These are phyloP conservation scores for Metarhizium humberi DNA, from an alignment of 2,329 filamentous ascomycete genomes.

Conservation along the genomic window DNA sequence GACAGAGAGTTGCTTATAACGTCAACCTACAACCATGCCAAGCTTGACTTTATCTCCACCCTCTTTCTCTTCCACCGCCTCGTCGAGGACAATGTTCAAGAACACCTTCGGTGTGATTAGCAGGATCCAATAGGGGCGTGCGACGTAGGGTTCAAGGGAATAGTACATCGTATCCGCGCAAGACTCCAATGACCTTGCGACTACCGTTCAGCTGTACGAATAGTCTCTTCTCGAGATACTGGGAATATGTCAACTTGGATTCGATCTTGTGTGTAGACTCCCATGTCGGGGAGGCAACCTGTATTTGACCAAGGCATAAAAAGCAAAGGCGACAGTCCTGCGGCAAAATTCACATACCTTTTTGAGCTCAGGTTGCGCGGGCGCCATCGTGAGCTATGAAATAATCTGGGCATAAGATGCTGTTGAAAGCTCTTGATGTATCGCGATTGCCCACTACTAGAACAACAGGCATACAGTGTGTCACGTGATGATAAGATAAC, in stretches of 20 bases:
- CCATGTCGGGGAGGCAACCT: background rate
- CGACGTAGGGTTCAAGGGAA: background rate
- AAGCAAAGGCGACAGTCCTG: background rate
- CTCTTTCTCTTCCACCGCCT: conserved; percentile 89
- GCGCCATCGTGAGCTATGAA: conserved; percentile 65
- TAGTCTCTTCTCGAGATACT: conserved; percentile 99
- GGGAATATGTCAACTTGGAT: conserved; percentile 16
- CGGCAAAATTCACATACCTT: conserved; percentile 52
- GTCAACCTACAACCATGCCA: conserved; percentile 74
- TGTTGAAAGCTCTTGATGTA: conserved; percentile 13
- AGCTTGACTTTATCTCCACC: conserved; percentile 83
- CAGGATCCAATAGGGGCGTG: background rate
- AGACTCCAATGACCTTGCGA: conserved; percentile 88
- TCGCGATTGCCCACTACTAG: conserved; percentile 11
- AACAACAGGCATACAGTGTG: background rate
- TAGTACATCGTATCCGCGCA: conserved; percentile 88
- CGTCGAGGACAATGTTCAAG: conserved; percentile 94
- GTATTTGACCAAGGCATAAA: background rate
- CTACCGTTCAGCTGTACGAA: conserved; percentile 97
- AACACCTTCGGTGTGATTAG: conserved; percentile 58
- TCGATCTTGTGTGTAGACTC: background rate
- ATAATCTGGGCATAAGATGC: background rate
- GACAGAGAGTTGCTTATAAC: background rate
- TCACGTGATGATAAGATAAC: conserved; percentile 44
- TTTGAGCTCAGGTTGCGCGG: conserved; percentile 97